Percentiles rank a stretch among this genome's conserved stretches.
These are phyloP conservation scores for Pugionium dolabratum DNA, from an alignment of 345 rosid genomes.

Conservation along the genomic window DNA sequence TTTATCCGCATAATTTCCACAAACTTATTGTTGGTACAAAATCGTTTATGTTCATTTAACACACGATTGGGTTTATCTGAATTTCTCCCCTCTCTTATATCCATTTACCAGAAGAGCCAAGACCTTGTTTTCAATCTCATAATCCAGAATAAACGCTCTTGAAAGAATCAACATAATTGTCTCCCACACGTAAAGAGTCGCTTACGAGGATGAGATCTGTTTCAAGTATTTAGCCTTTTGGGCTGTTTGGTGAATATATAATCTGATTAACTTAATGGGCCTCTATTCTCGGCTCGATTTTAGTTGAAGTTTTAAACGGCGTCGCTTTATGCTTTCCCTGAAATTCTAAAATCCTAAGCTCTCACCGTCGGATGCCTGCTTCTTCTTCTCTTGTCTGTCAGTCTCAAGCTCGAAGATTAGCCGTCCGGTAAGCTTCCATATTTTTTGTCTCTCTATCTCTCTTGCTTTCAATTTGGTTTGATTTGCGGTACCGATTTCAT, in stretches of 20 bases:
- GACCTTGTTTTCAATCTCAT: conserved; percentile 16
- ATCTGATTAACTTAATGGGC: not conserved
- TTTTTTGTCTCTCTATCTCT: not conserved
- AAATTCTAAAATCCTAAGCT: not conserved
- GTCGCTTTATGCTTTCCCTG: not conserved
- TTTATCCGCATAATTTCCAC: conserved; percentile 84
- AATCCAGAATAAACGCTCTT: not conserved
- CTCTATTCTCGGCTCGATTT: not conserved
- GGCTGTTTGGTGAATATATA: not conserved
- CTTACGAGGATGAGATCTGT: conserved; percentile 15
- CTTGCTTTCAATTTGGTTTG: not conserved
- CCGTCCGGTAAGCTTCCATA: conserved; percentile 20
- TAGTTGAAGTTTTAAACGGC: not conserved
- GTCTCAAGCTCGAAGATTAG: conserved; percentile 6
- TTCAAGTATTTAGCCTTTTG: not conserved
- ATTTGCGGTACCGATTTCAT: not conserved
- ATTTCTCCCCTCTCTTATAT: not conserved
- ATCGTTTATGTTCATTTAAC: conserved; percentile 1
- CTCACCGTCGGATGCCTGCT: conserved; percentile 5
- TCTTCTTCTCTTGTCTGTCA: conserved; percentile 2
- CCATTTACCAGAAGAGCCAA: conserved; percentile 8
- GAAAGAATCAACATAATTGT: not conserved
- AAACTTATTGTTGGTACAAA: conserved; percentile 58
- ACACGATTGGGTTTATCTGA: not conserved
- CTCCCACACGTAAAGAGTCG: not conserved